phyloP scores from a whole-genome alignment of 2,329 filamentous ascomycete genomes.

The Fusarium virguliforme region DNA sequence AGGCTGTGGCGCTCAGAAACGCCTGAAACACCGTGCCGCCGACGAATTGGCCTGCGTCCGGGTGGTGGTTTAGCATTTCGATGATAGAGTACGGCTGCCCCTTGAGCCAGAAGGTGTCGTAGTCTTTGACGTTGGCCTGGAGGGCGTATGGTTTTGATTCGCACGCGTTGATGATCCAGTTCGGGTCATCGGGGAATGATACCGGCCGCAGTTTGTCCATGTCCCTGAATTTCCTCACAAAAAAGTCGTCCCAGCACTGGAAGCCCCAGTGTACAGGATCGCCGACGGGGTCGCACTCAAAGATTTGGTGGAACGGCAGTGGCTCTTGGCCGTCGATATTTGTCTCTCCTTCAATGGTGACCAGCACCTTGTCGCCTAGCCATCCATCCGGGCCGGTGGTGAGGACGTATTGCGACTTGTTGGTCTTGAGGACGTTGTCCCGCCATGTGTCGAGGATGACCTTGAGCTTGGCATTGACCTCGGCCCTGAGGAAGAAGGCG shows the following conservation, averaged over 20 bases:
- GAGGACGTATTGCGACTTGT: constrained; percentile 10
- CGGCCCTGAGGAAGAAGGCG: constrained; percentile 25
- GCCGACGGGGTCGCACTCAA: background rate
- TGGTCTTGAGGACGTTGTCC: constrained; percentile 3
- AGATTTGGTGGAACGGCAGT: constrained; percentile 16
- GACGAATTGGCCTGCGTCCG: constrained; percentile 65
- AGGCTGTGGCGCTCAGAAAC: constrained; percentile 74
- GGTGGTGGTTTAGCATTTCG: constrained; percentile 72
- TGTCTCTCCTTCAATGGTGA: constrained; percentile 7
- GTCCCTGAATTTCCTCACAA: constrained; percentile 19
- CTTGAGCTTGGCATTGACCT: background rate
- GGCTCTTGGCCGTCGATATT: constrained; percentile 9
- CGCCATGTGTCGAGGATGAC: constrained; percentile 22
- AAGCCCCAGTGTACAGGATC: constrained; percentile 18
- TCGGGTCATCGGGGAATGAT: constrained; percentile 2
- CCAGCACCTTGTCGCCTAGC: constrained; percentile 9
- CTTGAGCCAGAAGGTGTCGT: constrained; percentile 78
- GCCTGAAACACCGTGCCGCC: constrained; percentile 78
- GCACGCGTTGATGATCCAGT: constrained; percentile 36
- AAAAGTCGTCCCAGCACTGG: constrained; percentile 26
- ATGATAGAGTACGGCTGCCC: constrained; percentile 73
- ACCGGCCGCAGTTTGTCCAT: constrained; percentile 17
- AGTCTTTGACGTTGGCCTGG: constrained; percentile 62
- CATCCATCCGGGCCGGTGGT: background rate
- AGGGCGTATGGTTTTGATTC: constrained; percentile 72